Conservation (phyloP, 176 grass and related monocot species). For the Triticum dicoccoides region DNA sequence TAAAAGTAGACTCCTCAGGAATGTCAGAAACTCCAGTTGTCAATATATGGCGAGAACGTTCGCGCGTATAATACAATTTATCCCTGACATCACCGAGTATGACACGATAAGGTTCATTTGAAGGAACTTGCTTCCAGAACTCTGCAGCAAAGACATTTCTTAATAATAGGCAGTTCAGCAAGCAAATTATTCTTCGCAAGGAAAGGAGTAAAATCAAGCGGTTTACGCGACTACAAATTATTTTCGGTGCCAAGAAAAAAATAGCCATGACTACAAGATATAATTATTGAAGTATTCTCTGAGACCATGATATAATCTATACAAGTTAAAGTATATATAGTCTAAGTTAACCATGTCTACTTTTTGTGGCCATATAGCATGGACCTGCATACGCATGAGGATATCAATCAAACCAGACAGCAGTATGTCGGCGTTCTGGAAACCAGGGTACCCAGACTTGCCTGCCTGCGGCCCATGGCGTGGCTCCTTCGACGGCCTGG, state of each 20-base stretch:
- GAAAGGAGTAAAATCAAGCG: neutral
- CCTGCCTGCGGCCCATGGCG: no score
- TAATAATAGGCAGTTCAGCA: constrained; percentile 21
- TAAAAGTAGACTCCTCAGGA: constrained; percentile 70
- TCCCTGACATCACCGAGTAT: constrained; percentile 94
- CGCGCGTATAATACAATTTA: constrained; percentile 87
- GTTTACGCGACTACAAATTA: neutral
- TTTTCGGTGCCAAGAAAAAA: neutral
- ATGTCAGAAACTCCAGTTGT: constrained; percentile 69
- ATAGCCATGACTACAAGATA: neutral
- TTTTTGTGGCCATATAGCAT: neutral
- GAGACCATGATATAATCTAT: no score
- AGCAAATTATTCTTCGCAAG: neutral
- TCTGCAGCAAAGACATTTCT: constrained; percentile 53
- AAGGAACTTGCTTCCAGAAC: constrained; percentile 97
- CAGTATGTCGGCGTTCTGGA: neutral
- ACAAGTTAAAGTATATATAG: neutral
- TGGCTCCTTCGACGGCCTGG: no score
- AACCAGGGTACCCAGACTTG: no score
- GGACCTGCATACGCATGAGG: neutral
- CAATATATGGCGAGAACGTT: constrained; percentile 77
- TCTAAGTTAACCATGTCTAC: neutral
- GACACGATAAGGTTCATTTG: constrained; percentile 96
- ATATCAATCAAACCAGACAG: neutral
- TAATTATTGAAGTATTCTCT: neutral